These are phyloP conservation scores for Tuber aestivum DNA, from an alignment of 495 filamentous ascomycete species.

Conservation along the genomic window DNA sequence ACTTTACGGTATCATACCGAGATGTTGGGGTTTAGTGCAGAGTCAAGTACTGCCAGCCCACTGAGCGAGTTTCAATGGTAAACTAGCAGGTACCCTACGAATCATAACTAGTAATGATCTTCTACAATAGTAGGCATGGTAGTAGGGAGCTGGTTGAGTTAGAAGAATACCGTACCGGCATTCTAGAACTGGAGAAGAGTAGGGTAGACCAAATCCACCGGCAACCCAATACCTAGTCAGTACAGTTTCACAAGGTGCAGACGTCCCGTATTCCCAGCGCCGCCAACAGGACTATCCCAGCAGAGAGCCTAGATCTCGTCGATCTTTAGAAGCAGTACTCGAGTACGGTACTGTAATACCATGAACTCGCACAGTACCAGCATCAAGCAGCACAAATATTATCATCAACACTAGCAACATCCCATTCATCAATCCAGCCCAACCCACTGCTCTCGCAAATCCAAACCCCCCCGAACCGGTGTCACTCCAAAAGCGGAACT, in stretches of 20 bases:
- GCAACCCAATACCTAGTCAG: not conserved
- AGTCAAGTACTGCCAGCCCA: not conserved
- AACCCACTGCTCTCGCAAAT: not conserved
- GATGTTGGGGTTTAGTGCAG: not conserved
- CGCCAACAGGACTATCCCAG: not conserved
- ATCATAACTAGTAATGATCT: slow-evolving; percentile 1
- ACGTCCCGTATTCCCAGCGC: not conserved
- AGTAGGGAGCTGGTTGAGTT: not conserved
- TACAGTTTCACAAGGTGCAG: not conserved
- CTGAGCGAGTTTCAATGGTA: slow-evolving; percentile 14
- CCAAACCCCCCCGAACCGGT: not conserved
- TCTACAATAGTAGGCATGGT: not conserved
- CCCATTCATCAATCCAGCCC: not conserved
- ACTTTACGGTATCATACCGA: too few species aligned
- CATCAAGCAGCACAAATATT: not conserved
- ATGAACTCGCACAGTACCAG: not conserved
- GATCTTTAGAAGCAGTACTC: not conserved
- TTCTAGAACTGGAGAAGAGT: not conserved
- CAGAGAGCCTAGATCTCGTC: not conserved
- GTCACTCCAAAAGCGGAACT: not conserved
- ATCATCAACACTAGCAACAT: not conserved
- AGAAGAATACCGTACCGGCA: not conserved
- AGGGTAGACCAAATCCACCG: not conserved
- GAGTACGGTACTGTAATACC: too few species aligned
- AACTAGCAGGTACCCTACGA: slow-evolving; percentile 11